These are phyloP conservation scores for Erodium moschatum DNA, from an alignment of 441 rosid genomes.

Conservation along the genomic window DNA sequence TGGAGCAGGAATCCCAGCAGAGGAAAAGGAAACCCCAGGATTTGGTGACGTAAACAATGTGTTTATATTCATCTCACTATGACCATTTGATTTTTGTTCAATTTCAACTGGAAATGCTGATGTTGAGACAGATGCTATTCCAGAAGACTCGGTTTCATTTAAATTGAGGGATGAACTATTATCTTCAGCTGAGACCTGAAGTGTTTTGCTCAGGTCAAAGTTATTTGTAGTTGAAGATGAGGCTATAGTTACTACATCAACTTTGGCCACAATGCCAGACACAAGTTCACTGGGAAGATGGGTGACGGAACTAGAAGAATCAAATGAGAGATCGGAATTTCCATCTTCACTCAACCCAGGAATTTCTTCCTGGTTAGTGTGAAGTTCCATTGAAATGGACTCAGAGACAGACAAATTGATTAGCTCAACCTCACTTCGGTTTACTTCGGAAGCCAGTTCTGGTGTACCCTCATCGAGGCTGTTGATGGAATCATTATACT, in stretches of 20 bases:
- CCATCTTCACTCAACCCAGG: slow-evolving; percentile 22
- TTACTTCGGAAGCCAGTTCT: slow-evolving; percentile 28
- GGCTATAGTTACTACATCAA: slow-evolving; percentile 21
- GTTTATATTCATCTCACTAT: slow-evolving; percentile 26
- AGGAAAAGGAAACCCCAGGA: slow-evolving; percentile 16
- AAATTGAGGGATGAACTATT: slow-evolving; percentile 28
- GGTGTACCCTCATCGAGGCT: slow-evolving; percentile 6
- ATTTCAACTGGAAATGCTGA: slow-evolving; percentile 28
- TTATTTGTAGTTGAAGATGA: slow-evolving; percentile 30
- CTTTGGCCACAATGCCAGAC: slow-evolving; percentile 24
- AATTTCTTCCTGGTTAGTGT: slow-evolving; percentile 24
- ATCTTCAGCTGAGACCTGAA: slow-evolving; percentile 27
- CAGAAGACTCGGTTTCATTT: slow-evolving; percentile 31
- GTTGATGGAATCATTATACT: too few species aligned
- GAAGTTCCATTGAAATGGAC: slow-evolving; percentile 21
- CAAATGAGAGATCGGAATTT: slow-evolving; percentile 18
- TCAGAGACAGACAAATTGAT: slow-evolving; percentile 21
- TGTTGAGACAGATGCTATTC: slow-evolving; percentile 27
- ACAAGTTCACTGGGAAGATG: slow-evolving; percentile 26
- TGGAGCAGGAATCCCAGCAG: slow-evolving; percentile 65
- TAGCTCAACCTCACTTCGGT: slow-evolving; percentile 24
- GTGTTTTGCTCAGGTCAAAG: slow-evolving; percentile 27
- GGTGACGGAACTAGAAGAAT: slow-evolving; percentile 26
- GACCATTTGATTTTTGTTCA: slow-evolving; percentile 28
- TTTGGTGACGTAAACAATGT: slow-evolving; percentile 22